Evolutionary conservation across 805 yeast species (phyloP), one percentile per base, ranked within the genome.

Genomic region (Teunomyces tritomae): DNA sequence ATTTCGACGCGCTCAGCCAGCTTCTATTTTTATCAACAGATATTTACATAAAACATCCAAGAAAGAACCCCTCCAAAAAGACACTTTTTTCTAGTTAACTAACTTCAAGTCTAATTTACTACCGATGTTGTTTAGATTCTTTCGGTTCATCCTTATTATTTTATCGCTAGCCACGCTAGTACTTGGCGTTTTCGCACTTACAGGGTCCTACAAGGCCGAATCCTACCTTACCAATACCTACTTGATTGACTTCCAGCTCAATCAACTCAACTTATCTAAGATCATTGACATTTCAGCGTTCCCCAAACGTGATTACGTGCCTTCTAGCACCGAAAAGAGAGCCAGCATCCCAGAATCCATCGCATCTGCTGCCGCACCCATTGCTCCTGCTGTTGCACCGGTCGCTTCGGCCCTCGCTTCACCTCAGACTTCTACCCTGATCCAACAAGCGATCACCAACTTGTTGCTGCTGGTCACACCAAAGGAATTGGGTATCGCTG

Each of bases 181-280:
- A 16, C 58, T 73, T 11, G 55, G 71, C 11, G 54, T 59, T 2
- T 71, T 71, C 60, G 73, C 74, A 1, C 36, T 73, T 13, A 59
- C 67, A 6, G 75, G 77, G 3, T 70, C 77, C 3, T 71, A 68
- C 55, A 61, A 61, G 32, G 67, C 68, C 43, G 61, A 62, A 24
- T 13, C 56, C 11, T 68, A 65, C 49, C 57, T 73, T 30, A 72
- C 73, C 8, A 48, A 54, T 27, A 62, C 70, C 30, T 73, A 71
- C 49, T 54, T 73, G 47, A 48, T 73, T 32, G 64, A 70, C 44
- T 53, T 73, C 49, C 73, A 71, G 41, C 56, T 71, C 39, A 57
- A 61, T 13, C 53, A 63, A 14, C 58, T 72, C 46, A 63, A 73
- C 45, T 55, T 72, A 17, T 55, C 68, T 3, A 55, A 63, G 16